These are phyloP conservation scores for Chlorella sp. DNA, from an alignment of 139 green algal species.

Conservation along the genomic window DNA sequence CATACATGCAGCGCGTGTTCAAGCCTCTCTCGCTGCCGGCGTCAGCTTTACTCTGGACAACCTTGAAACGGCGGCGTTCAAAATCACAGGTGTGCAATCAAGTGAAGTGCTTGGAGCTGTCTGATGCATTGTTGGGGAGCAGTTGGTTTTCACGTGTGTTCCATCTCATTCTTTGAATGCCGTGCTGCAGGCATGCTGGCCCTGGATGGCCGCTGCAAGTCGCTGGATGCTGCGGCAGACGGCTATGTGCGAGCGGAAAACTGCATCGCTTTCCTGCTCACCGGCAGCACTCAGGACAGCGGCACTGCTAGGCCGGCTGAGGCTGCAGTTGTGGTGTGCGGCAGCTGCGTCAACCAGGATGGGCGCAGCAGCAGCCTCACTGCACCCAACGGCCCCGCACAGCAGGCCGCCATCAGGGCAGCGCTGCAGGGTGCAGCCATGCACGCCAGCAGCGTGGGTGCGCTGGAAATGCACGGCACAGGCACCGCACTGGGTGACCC, in stretches of 20 bases:
- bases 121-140: background rate
- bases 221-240: conserved; percentile 41
- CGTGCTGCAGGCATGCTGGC: conserved; percentile 53
- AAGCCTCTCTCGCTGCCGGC: conserved; percentile 18
- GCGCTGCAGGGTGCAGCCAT: conserved; percentile 16
- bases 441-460: background rate
- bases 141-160: background rate
- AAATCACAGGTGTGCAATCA: background rate
- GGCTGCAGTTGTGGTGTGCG: background rate
- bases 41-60: conserved; percentile 46
- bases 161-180: no score
- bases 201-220: conserved; percentile 48
- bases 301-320: background rate
- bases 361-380: conserved; percentile 61
- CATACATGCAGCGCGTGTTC: background rate
- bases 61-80: conserved; percentile 32
- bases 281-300: no score
- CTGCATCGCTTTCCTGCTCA: background rate
- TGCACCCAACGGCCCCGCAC: conserved; percentile 56
- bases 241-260: conserved; percentile 53
- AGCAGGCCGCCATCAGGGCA: conserved; percentile 43
- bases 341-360: conserved; percentile 62
- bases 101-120: no score
- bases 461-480: conserved; percentile 66
- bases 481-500: conserved; percentile 84